Conservation (phyloP, 176 grass and related monocot genomes). For the Canna indica region DNA sequence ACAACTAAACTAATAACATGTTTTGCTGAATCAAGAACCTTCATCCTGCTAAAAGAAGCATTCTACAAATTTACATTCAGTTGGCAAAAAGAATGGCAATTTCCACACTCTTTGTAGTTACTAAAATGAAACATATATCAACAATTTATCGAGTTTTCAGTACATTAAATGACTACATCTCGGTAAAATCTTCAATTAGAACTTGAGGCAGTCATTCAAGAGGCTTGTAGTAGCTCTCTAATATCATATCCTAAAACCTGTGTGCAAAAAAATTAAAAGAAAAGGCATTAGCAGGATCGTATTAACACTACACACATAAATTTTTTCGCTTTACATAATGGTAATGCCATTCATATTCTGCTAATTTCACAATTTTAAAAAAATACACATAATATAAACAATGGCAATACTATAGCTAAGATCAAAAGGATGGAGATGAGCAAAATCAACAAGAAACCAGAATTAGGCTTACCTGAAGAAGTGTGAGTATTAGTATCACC, state of each 20-base stretch:
- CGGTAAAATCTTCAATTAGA: too few species aligned
- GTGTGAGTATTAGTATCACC: slow-evolving; percentile 76
- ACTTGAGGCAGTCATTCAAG: slow-evolving; percentile 19
- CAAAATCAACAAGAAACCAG: background rate
- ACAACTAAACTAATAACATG: too few species aligned
- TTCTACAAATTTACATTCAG: too few species aligned
- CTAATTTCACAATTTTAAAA: background rate
- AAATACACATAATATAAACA: too few species aligned
- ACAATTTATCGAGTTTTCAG: too few species aligned
- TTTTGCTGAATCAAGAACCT: too few species aligned
- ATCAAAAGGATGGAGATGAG: background rate
- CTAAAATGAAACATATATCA: too few species aligned
- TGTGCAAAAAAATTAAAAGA: slow-evolving; percentile 8
- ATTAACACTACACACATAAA: background rate
- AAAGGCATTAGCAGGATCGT: background rate
- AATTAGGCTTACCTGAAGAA: slow-evolving; percentile 69
- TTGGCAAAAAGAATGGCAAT: too few species aligned
- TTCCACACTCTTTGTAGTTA: too few species aligned
- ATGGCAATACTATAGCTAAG: background rate
- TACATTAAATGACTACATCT: too few species aligned
- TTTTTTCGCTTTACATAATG: background rate
- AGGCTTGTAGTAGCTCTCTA: slow-evolving; percentile 80
- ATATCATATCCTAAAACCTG: slow-evolving; percentile 95
- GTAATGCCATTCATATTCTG: background rate
- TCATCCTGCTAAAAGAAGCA: too few species aligned